phyloP scores from a whole-genome alignment of 306 rosid genomes.

The Hippophae tibetana region DNA sequence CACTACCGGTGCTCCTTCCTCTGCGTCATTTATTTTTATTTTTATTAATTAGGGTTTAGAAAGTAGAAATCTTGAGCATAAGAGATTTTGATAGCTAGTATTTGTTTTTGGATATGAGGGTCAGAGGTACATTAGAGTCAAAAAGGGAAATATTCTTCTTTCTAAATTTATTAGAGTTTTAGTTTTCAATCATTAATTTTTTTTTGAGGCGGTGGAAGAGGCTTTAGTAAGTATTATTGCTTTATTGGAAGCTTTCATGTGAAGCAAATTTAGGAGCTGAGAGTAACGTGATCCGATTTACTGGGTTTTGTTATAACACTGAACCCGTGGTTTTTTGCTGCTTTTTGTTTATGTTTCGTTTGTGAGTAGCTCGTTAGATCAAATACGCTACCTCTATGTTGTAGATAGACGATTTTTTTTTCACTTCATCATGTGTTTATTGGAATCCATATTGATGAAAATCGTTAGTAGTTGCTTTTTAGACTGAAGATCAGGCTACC shows the following conservation, averaged over 20 bases:
- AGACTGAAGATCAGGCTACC: neutral
- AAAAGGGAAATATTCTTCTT: conserved; percentile 28
- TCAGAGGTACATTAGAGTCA: conserved; percentile 29
- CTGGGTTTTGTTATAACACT: conserved; percentile 20
- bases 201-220: conserved; percentile 11
- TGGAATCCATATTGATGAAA: conserved; percentile 19
- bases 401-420: conserved; percentile 37
- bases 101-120: neutral
- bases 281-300: conserved; percentile 55
- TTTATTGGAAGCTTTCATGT: conserved; percentile 61
- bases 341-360: conserved; percentile 3
- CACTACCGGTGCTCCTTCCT: no score
- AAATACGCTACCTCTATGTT: conserved; percentile 22
- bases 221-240: conserved; percentile 19
- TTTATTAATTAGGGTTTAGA: no score
- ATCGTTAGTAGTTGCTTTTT: conserved; percentile 28
- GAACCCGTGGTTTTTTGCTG: conserved; percentile 24
- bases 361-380: conserved; percentile 32
- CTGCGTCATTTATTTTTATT: no score
- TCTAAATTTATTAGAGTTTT: neutral
- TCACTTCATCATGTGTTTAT: conserved; percentile 11
- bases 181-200: conserved; percentile 14
- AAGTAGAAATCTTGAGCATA: no score
- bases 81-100: no score
- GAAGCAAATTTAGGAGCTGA: conserved; percentile 62